Conservation (phyloP, 2,329 filamentous ascomycete genomes). For the Cercospora zeina region DNA sequence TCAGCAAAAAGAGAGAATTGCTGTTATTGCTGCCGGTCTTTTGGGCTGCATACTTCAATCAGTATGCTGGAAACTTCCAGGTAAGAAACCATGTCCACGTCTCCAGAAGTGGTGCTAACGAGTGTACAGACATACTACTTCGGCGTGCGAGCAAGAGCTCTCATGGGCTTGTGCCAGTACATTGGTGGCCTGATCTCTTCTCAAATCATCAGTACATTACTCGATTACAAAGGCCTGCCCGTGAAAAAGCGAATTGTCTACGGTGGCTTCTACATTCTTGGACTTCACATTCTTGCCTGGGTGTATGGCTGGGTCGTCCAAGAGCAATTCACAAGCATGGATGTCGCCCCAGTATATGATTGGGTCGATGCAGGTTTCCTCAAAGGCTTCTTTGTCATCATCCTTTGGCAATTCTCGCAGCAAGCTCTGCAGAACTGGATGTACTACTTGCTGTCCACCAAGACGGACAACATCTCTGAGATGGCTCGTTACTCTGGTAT, state of each 20-base stretch:
- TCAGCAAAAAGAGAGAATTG: slow-evolving; percentile 36
- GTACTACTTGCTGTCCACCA: slow-evolving; percentile 58
- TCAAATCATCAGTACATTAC: slow-evolving; percentile 48
- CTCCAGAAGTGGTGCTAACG: neutral
- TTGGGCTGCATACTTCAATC: slow-evolving; percentile 50
- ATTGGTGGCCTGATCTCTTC: slow-evolving; percentile 49
- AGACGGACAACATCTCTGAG: slow-evolving; percentile 59
- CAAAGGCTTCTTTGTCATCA: slow-evolving; percentile 52
- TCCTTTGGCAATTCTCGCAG: slow-evolving; percentile 54
- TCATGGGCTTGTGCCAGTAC: slow-evolving; percentile 51
- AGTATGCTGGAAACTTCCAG: slow-evolving; percentile 53
- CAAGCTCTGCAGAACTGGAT: slow-evolving; percentile 59
- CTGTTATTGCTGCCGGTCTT: slow-evolving; percentile 48
- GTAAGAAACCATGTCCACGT: slow-evolving; percentile 28
- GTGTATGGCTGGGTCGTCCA: slow-evolving; percentile 53
- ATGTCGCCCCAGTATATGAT: slow-evolving; percentile 47
- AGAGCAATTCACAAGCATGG: slow-evolving; percentile 49
- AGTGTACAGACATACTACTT: slow-evolving; percentile 44
- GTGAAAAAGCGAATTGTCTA: slow-evolving; percentile 48
- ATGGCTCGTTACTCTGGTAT: slow-evolving; percentile 47
- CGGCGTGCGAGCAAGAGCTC: slow-evolving; percentile 49
- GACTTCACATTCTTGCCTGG: slow-evolving; percentile 50
- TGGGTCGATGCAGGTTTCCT: slow-evolving; percentile 49
- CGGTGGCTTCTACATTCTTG: slow-evolving; percentile 47
- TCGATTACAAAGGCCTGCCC: slow-evolving; percentile 48